These are phyloP conservation scores for Colletotrichum sp. DNA, from an alignment of 2,329 filamentous ascomycete species.

Conservation along the genomic window DNA sequence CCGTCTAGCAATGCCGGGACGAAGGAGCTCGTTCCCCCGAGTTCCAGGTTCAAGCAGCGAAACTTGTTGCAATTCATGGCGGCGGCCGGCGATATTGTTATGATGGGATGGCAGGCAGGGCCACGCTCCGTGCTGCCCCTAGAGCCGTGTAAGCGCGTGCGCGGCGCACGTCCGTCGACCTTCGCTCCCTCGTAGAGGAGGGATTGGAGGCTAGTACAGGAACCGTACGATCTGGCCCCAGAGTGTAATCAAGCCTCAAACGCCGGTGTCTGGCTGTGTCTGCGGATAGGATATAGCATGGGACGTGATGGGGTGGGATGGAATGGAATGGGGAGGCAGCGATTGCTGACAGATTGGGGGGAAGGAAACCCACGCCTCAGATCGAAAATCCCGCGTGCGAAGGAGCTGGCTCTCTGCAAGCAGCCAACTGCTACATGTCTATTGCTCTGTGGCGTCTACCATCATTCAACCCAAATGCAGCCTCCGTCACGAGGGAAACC, in stretches of 20 bases:
- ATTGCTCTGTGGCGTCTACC: not conserved
- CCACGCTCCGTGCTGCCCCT: not conserved
- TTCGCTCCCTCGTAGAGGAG: not conserved
- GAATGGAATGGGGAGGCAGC: not conserved
- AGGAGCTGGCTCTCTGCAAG: not conserved
- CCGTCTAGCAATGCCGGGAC: not conserved
- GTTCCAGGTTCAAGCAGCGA: not conserved
- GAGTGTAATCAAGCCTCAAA: slow-evolving; percentile 2
- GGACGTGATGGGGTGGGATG: not conserved
- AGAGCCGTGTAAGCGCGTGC: not conserved
- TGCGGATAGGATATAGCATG: not conserved
- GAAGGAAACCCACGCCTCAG: not conserved
- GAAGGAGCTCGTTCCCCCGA: not conserved
- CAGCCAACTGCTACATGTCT: not conserved
- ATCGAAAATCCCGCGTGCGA: not conserved
- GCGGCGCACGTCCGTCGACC: not conserved
- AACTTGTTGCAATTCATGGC: not conserved
- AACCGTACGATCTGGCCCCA: not conserved
- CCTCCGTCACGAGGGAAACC: not conserved
- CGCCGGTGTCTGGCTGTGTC: not conserved
- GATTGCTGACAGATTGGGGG: not conserved
- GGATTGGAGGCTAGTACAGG: not conserved
- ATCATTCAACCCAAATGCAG: not conserved
- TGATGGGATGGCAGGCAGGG: not conserved
- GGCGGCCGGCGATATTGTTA: not conserved